Base-by-base conservation (phyloP, 441 rosid species). In the Rhodomyrtus psidioides region DNA sequence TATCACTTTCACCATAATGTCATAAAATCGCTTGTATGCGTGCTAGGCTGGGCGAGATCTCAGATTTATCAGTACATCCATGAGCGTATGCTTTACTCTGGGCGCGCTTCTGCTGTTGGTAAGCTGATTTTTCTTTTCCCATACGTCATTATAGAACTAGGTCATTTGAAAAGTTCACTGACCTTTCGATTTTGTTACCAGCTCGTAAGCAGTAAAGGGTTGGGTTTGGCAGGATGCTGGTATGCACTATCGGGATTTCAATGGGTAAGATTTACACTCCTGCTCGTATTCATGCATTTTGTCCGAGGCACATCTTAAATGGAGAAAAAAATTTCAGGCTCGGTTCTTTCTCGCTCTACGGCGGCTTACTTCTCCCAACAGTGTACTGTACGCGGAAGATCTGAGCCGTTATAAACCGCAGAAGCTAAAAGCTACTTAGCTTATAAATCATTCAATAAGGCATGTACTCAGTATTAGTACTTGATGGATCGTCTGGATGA, bases 211-310 rank as follows among this genome's bases (percentile, higher is more conserved):
- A 87, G 83, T 51, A 88, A 82, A 84, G 93, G 93, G 54, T 90
- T 87, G 7, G 95, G 95, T 49, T 87, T 93, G 87, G 84, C 89
- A 44, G 96, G 94, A 85, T 94, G 95, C 89, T 96, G 98, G 98
- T 92, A 81, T 44, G 90, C 92, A 27, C 95, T 94, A 30, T 88
- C 91, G 23, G 98, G 94, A 84, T 96, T 96, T 86, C 98, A 93
- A 88, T 95, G 95, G 98, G 99, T 96, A 94, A 91, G 90, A 26
- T 76, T 34, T 15, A 55, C 58, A 70, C 6, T 28, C 28, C 58
- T 82, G 83, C 82, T 83, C 79, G 34, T 26, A 4, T 9, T 51
- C n/a, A 58, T 44, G 55, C 81, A 42, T 42, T 53, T 59, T 81
- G 26, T 84, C 76, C 16, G 23, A 54, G 30, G 34, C 39, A 85